Percentiles rank a stretch among this genome's conserved stretches.
phyloP scores from a whole-genome alignment of 371 early-diverging fungal species.

The Mortierella sp. region DNA sequence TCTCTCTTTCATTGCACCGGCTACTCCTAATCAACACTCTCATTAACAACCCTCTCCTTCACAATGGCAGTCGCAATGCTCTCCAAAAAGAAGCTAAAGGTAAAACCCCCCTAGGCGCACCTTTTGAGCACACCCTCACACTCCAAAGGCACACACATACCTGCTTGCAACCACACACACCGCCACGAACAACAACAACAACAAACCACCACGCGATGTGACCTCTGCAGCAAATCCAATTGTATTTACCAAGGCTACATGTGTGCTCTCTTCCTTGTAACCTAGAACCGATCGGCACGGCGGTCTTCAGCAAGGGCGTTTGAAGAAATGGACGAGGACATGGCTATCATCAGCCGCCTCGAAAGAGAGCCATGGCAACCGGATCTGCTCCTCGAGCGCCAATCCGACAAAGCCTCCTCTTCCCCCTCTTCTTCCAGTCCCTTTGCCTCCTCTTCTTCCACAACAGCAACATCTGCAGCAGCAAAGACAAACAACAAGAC shows the following conservation, averaged over 20 bases:
- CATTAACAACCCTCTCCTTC: background rate
- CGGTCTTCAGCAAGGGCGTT: conserved; percentile 34
- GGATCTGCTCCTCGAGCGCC: conserved; percentile 51
- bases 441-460: conserved; percentile 1
- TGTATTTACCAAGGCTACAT: no score
- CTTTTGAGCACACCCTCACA: background rate
- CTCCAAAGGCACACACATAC: background rate
- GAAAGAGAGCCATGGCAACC: conserved; percentile 59
- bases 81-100: conserved; percentile 49
- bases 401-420: conserved; percentile 18
- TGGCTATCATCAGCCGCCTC: conserved; percentile 48
- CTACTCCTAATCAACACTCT: background rate
- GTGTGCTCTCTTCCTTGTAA: no score
- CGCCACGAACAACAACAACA: background rate
- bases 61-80: conserved; percentile 48
- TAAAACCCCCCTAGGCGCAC: conserved; percentile 21
- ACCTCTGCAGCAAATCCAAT: no score
- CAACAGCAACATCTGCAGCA: conserved; percentile 1
- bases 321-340: conserved; percentile 53
- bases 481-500: background rate
- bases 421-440: background rate
- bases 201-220: no score
- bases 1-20: background rate
- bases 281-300: conserved; percentile 39
- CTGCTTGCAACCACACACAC: background rate